A percentile compares a stretch with the other conserved stretches of the same genome.
Evolutionary conservation across 78 protist species (phyloP).

Genomic region (Emiliania huxleyi): DNA sequence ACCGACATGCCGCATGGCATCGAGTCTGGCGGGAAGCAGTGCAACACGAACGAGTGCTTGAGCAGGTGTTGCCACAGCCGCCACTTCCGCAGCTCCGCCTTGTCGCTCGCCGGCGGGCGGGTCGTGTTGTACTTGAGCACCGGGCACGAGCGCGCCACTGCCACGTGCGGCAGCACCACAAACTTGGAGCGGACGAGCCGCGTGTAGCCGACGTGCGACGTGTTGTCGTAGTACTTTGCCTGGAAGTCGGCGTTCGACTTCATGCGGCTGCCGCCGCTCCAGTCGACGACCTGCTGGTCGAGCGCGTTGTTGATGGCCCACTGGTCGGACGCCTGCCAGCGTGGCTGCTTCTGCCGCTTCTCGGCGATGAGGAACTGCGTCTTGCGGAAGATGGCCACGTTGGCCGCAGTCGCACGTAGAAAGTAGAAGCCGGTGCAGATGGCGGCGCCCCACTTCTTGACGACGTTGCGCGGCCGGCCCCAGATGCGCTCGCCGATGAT

Average conservation of each 20-base stretch:
- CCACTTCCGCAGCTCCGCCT: background rate
- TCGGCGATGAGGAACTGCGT: background rate
- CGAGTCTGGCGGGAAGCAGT: conserved; percentile 28
- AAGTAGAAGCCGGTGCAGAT: conserved; percentile 19
- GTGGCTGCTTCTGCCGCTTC: background rate
- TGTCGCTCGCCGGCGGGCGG: background rate
- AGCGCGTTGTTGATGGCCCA: conserved; percentile 11
- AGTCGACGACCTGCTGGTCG: background rate
- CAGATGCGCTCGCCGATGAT: conserved; percentile 24
- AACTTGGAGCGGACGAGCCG: background rate
- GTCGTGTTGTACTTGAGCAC: background rate
- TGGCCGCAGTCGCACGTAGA: background rate
- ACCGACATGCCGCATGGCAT: background rate
- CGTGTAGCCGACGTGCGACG: background rate
- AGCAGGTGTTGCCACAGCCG: background rate
- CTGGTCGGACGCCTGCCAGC: conserved; percentile 17
- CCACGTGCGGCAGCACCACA: background rate
- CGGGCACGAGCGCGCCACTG: background rate
- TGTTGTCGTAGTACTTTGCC: background rate
- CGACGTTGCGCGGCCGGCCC: background rate
- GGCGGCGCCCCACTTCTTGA: conserved; percentile 20
- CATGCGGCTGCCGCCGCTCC: background rate
- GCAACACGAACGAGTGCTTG: background rate
- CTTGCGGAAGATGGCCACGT: background rate
- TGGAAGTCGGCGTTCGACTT: background rate